Evolutionary conservation across 2,329 filamentous ascomycete species (phyloP).

Genomic region (Rhexocercosporidium sp.): DNA sequence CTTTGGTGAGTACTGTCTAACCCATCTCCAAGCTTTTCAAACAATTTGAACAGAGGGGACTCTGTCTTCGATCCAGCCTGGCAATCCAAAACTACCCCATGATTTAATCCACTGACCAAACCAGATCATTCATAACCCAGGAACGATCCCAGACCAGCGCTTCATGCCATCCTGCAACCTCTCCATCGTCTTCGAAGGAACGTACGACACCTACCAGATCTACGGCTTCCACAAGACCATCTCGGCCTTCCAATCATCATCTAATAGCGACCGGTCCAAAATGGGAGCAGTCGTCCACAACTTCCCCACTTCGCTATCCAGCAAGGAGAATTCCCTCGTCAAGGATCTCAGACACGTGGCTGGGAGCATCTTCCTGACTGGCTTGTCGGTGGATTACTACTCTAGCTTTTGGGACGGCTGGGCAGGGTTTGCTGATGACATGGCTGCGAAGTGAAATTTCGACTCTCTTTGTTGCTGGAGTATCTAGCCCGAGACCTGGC

Average conservation of each 20-base stretch:
- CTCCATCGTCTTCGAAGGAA: slow-evolving; percentile 49
- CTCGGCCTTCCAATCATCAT: slow-evolving; percentile 31
- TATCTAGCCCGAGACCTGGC: too few relatives aligned
- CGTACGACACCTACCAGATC: slow-evolving; percentile 46
- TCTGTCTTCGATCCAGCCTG: not conserved
- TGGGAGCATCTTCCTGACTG: slow-evolving; percentile 48
- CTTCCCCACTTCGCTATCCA: slow-evolving; percentile 41
- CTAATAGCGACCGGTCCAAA: slow-evolving; percentile 41
- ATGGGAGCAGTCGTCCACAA: slow-evolving; percentile 47
- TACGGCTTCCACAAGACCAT: slow-evolving; percentile 43
- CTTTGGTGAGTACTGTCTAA: slow-evolving; percentile 43
- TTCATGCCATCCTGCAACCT: slow-evolving; percentile 47
- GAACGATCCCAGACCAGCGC: slow-evolving; percentile 47
- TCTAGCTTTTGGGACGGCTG: slow-evolving; percentile 46
- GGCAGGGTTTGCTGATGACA: slow-evolving; percentile 43
- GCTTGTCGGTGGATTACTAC: slow-evolving; percentile 47
- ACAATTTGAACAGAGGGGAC: not conserved
- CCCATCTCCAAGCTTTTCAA: not conserved
- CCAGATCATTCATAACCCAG: slow-evolving; percentile 51
- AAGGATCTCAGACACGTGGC: slow-evolving; percentile 44
- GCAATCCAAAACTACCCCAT: not conserved
- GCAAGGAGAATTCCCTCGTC: slow-evolving; percentile 37
- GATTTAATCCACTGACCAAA: not conserved
- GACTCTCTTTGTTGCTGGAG: not conserved
- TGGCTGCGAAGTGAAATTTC: slow-evolving; percentile 17